phyloP scores from a whole-genome alignment of 257 asterid genomes.

The Ajuga chamaepitys region DNA sequence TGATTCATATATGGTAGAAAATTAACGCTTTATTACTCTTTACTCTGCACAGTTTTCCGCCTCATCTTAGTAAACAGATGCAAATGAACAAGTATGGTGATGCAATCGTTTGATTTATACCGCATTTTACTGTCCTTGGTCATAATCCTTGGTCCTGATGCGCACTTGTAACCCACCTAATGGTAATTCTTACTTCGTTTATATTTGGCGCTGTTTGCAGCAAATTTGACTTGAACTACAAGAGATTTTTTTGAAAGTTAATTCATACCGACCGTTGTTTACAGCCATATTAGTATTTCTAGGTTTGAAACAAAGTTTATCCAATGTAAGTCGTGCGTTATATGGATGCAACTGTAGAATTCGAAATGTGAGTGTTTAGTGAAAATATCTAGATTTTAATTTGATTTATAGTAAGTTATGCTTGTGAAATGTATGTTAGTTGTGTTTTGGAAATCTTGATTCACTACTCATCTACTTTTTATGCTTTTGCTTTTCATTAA shows the following conservation, averaged over 20 bases:
- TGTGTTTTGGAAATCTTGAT: neutral
- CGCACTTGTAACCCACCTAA: neutral
- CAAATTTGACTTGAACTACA: neutral
- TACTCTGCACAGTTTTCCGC: neutral
- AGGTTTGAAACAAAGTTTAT: neutral
- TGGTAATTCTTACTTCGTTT: neutral
- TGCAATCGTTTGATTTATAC: neutral
- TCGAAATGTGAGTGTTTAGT: neutral
- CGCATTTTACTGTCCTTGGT: conserved; percentile 1
- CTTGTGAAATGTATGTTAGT: no score
- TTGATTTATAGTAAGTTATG: neutral
- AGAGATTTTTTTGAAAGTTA: neutral
- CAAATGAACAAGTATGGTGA: neutral
- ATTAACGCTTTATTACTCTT: neutral
- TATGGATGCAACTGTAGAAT: neutral
- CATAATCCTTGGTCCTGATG: neutral
- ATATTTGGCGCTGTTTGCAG: neutral
- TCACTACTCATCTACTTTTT: neutral
- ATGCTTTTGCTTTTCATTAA: neutral
- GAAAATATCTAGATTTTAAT: neutral
- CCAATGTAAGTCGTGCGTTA: neutral
- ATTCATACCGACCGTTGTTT: neutral
- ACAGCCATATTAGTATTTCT: neutral
- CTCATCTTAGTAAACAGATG: neutral
- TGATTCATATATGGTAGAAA: neutral